Evolutionary conservation across 2,329 filamentous ascomycete species (phyloP).

Genomic region (Colletotrichum gigasporum): DNA sequence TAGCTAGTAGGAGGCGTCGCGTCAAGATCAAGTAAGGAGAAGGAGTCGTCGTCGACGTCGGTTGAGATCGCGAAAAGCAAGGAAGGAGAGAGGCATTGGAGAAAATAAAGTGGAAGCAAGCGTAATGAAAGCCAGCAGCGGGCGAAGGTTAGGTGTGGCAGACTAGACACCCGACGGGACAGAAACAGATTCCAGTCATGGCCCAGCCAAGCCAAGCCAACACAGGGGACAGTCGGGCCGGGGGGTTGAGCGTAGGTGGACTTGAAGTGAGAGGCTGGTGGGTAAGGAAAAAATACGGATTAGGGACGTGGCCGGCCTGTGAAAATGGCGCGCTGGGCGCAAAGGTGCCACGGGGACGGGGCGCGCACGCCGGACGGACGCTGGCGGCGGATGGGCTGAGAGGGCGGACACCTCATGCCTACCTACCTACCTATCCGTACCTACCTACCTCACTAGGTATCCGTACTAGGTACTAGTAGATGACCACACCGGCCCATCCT

Average conservation of each 20-base stretch:
- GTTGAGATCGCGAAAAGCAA: slow-evolving; percentile 28
- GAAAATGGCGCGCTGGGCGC: neutral
- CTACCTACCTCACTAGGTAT: neutral
- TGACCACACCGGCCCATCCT: slow-evolving; percentile 11
- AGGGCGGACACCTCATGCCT: neutral
- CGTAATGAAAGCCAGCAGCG: slow-evolving; percentile 8
- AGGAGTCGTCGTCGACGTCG: slow-evolving; percentile 16
- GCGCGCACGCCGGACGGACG: slow-evolving; percentile 6
- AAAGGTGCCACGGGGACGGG: neutral
- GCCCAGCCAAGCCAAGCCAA: slow-evolving; percentile 23
- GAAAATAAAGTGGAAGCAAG: slow-evolving; percentile 21
- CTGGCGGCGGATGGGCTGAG: neutral
- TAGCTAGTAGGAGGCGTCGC: slow-evolving; percentile 17
- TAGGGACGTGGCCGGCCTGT: slow-evolving; percentile 19
- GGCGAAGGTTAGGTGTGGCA: slow-evolving; percentile 33
- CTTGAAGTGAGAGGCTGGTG: slow-evolving; percentile 2
- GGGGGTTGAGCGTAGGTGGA: slow-evolving; percentile 14
- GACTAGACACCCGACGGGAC: slow-evolving; percentile 38
- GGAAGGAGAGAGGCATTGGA: slow-evolving; percentile 22
- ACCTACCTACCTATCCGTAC: neutral
- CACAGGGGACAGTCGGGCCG: slow-evolving; percentile 20
- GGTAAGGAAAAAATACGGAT: neutral
- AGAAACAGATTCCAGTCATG: slow-evolving; percentile 37
- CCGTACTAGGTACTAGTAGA: too few relatives aligned
- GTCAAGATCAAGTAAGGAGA: neutral